Base-by-base conservation (phyloP, 1,284 basidiomycete genomes). In the Ustilago trichophora region DNA sequence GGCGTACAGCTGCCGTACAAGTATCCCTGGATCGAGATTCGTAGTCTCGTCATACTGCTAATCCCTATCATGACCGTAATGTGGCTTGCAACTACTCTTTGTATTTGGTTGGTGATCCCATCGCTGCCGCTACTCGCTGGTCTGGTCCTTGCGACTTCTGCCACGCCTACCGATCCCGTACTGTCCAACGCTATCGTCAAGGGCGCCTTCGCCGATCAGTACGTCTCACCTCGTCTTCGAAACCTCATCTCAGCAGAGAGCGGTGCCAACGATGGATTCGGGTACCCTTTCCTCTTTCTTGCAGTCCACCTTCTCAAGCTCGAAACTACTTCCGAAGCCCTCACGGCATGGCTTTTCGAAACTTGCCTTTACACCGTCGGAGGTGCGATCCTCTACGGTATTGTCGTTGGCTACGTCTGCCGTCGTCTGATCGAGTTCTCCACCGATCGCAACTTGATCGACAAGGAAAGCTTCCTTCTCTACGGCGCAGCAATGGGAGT, bases 161-260 rank as follows among this genome's bases (percentile, higher is more conserved):
- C 68, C 0, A 74, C 73, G 2, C 71, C 74, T 6, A 77, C 75
- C 3, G 76, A 77, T 54, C 72, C 69, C 21, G 74, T 77, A 8
- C 48, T 77, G 7, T 70, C 69, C 29, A 76, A 75, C 35, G 60
- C 72, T 16, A 72, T 77, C 31, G 72, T 76, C 41, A 76, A 76
- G 31, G 76, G 76, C 22, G 72, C 71, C 1, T 77, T 77, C 25
- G 76, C 76, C 0, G 76, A 77, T 27, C 68, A 74, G 51, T 74
- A 76, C 54, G 70, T 77, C 35, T 70, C 69, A 31, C 69, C 72
- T 8, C 55, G 76, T 3, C 42, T 77, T 18, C 58, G 76, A 19
- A 76, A 77, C 34, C 51, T 77, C 29, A 73, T 77, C 56, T 74
- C 67, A 9, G 76, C 66, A n/a, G 76, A 77, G 52, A 68, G 60